phyloP scores from a whole-genome alignment of 1,139 yeast species.

The Barnettozyma hawaiiensis region DNA sequence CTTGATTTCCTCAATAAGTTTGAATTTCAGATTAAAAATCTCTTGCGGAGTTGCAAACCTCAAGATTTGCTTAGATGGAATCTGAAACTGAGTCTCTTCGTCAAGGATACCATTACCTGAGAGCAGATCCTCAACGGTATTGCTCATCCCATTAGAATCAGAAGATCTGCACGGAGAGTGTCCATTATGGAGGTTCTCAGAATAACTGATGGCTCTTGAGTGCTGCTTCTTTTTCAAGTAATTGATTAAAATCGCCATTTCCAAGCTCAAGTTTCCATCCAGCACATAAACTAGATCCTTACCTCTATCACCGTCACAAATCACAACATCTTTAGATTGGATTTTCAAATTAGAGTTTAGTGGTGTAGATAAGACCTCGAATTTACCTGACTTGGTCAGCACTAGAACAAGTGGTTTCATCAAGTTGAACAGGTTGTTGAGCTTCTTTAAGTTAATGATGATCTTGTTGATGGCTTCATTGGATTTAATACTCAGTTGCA shows the following conservation, averaged over 20 bases:
- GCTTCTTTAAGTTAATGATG: conserved; percentile 23
- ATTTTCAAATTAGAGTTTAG: conserved; percentile 47
- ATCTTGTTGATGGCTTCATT: conserved; percentile 18
- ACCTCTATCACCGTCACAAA: conserved; percentile 98
- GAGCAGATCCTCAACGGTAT: conserved; percentile 21
- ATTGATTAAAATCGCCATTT: conserved; percentile 77
- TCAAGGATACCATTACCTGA: conserved; percentile 31
- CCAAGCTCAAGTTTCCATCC: conserved; percentile 58
- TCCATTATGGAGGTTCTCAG: conserved; percentile 13
- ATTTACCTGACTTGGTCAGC: conserved; percentile 79
- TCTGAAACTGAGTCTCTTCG: conserved; percentile 35
- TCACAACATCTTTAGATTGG: conserved; percentile 70
- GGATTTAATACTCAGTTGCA: conserved; percentile 11
- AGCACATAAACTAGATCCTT: conserved; percentile 80
- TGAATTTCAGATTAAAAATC: conserved; percentile 30
- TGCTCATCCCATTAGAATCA: conserved; percentile 12
- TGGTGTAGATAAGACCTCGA: conserved; percentile 76
- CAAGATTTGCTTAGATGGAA: conserved; percentile 47
- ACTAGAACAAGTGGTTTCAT: conserved; percentile 53
- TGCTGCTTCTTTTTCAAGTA: conserved; percentile 74
- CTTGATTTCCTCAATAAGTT: conserved; percentile 40
- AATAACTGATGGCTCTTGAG: conserved; percentile 59
- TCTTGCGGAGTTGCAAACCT: conserved; percentile 35
- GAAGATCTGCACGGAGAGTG: not conserved
- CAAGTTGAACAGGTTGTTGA: conserved; percentile 23